These are phyloP conservation scores for Hericium alpestre DNA, from an alignment of 768 basidiomycete genomes.

Conservation along the genomic window DNA sequence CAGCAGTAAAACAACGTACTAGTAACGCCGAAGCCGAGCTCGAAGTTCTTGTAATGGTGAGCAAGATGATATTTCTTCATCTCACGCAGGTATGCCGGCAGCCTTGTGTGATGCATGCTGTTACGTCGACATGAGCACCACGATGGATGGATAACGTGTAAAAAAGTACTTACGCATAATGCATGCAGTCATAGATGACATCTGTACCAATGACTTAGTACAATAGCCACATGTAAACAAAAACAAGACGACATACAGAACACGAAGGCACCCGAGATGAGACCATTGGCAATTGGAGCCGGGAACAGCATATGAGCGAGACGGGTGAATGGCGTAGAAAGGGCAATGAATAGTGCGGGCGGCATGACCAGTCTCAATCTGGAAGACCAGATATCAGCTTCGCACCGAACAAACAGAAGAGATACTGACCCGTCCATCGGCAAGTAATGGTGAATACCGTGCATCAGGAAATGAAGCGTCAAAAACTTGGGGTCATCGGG, in stretches of 20 bases:
- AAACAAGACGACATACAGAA: constrained; percentile 46
- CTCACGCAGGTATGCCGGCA: constrained; percentile 78
- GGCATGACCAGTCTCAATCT: constrained; percentile 97
- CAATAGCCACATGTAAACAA: neutral
- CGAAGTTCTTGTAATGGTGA: constrained; percentile 97
- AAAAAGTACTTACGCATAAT: constrained; percentile 66
- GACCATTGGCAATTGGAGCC: constrained; percentile 74
- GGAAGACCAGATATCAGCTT: constrained; percentile 3
- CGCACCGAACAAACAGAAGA: neutral
- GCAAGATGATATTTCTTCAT: constrained; percentile 98
- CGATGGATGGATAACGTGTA: neutral
- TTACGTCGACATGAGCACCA: constrained; percentile 3
- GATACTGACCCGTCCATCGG: constrained; percentile 80
- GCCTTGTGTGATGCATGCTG: constrained; percentile 75
- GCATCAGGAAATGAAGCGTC: constrained; percentile 82
- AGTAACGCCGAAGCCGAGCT: constrained; percentile 94
- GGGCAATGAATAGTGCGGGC: constrained; percentile 63
- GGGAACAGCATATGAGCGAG: constrained; percentile 82
- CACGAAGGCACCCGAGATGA: constrained; percentile 69
- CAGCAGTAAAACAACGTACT: constrained; percentile 35
- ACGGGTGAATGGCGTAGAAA: constrained; percentile 79
- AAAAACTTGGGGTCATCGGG: constrained; percentile 78
- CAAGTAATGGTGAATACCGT: constrained; percentile 95
- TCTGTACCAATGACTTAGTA: constrained; percentile 30
- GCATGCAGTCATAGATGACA: constrained; percentile 81